These are phyloP conservation scores for Calocera cornea DNA, from an alignment of 768 basidiomycete species.

Conservation along the genomic window DNA sequence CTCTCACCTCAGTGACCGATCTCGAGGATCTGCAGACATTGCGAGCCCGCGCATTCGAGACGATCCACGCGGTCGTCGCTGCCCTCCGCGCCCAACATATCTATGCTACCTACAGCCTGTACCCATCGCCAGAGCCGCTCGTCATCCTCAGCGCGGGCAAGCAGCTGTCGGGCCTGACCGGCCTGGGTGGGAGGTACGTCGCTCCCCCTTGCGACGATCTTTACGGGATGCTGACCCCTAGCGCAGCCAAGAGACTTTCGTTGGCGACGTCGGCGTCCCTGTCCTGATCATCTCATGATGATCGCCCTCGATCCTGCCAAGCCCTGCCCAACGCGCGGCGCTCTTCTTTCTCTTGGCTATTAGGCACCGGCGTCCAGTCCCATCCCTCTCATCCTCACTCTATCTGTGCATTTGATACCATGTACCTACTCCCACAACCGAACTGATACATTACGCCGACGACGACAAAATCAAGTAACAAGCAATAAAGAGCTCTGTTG, in stretches of 20 bases:
- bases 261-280: neutral
- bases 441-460: neutral
- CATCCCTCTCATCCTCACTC: neutral
- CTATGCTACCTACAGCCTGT: neutral
- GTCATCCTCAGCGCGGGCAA: neutral
- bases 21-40: neutral
- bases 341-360: neutral
- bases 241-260: neutral
- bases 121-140: neutral
- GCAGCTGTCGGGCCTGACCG: neutral
- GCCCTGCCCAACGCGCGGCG: neutral
- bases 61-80: neutral
- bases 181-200: neutral
- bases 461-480: neutral
- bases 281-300: neutral
- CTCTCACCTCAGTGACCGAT: neutral
- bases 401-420: neutral
- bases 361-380: too few species aligned
- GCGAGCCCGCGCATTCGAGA: neutral
- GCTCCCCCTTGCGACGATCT: neutral
- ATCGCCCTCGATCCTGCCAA: neutral
- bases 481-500: neutral
- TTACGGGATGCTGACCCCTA: neutral
- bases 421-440: neutral
- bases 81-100: neutral